phyloP scores from a whole-genome alignment of 2,329 filamentous ascomycete species.

The Exserohilum turcica region DNA sequence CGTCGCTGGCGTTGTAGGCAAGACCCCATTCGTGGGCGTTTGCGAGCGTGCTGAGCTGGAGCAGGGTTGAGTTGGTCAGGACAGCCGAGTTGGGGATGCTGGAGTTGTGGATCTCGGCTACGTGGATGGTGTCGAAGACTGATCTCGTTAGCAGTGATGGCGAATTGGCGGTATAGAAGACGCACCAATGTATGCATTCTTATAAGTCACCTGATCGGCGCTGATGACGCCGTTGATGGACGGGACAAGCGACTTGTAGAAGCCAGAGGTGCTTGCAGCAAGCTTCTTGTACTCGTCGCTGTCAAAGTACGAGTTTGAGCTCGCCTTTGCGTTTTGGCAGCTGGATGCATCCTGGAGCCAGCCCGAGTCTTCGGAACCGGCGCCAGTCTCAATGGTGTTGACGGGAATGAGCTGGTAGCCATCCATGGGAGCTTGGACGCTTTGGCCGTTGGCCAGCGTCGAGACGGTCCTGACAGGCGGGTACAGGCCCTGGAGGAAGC shows the following conservation, averaged over 20 bases:
- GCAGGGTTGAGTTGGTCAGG: slow-evolving; percentile 65
- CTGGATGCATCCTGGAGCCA: slow-evolving; percentile 65
- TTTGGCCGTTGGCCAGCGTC: slow-evolving; percentile 72
- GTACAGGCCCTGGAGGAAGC: slow-evolving; percentile 85
- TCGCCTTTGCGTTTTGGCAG: slow-evolving; percentile 61
- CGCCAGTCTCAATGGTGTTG: slow-evolving; percentile 62
- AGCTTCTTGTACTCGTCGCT: slow-evolving; percentile 57
- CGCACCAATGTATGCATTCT: slow-evolving; percentile 68
- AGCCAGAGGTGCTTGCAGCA: slow-evolving; percentile 56
- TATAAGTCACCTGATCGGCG: slow-evolving; percentile 57
- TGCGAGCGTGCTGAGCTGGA: slow-evolving; percentile 73
- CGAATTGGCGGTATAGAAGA: neutral
- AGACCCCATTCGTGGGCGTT: slow-evolving; percentile 81
- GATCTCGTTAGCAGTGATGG: neutral
- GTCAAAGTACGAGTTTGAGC: slow-evolving; percentile 64
- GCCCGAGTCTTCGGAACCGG: slow-evolving; percentile 62
- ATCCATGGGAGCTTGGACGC: slow-evolving; percentile 69
- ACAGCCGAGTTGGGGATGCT: slow-evolving; percentile 61
- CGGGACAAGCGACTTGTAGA: slow-evolving; percentile 60
- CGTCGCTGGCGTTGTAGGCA: slow-evolving; percentile 71
- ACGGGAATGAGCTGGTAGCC: slow-evolving; percentile 88
- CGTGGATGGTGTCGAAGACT: slow-evolving; percentile 67
- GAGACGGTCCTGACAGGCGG: slow-evolving; percentile 68
- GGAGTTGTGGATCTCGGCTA: slow-evolving; percentile 66
- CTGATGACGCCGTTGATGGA: slow-evolving; percentile 60